Percentiles rank a stretch among this genome's conserved stretches.
These are phyloP conservation scores for Trichoderma harzianum DNA, from an alignment of 2,329 filamentous ascomycete genomes.

Conservation along the genomic window DNA sequence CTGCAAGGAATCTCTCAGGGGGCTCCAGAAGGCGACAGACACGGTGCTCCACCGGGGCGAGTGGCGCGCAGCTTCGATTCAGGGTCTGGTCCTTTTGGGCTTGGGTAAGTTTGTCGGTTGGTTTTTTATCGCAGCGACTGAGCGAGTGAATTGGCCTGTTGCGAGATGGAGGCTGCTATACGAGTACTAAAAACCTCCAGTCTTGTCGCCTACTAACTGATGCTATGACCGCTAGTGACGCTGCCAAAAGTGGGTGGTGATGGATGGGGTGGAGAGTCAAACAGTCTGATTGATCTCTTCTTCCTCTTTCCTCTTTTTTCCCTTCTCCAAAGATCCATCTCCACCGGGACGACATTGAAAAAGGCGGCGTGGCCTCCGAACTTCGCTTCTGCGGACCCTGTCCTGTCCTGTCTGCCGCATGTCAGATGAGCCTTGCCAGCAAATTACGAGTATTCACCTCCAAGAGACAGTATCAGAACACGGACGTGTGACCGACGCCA, in stretches of 20 bases:
- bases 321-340: neutral
- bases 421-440: neutral
- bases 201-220: neutral
- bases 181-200: neutral
- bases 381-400: neutral
- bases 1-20: conserved; percentile 14
- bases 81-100: neutral
- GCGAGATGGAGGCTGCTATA: neutral
- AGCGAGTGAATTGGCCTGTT: neutral
- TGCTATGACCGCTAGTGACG: neutral
- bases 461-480: neutral
- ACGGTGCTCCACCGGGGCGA: neutral
- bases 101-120: neutral
- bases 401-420: neutral
- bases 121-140: neutral
- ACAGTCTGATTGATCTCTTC: neutral
- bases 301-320: neutral
- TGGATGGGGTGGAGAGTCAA: conserved; percentile 1
- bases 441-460: neutral
- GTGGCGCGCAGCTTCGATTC: conserved; percentile 2
- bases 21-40: neutral
- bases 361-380: conserved; percentile 15
- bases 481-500: conserved; percentile 2
- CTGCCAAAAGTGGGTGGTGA: conserved; percentile 1
- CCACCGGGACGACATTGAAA: neutral